A percentile compares a stretch with the other conserved stretches of the same genome.
These are phyloP conservation scores for Ceratocystis huliohia DNA, from an alignment of 2,329 filamentous ascomycete species.

Conservation along the genomic window DNA sequence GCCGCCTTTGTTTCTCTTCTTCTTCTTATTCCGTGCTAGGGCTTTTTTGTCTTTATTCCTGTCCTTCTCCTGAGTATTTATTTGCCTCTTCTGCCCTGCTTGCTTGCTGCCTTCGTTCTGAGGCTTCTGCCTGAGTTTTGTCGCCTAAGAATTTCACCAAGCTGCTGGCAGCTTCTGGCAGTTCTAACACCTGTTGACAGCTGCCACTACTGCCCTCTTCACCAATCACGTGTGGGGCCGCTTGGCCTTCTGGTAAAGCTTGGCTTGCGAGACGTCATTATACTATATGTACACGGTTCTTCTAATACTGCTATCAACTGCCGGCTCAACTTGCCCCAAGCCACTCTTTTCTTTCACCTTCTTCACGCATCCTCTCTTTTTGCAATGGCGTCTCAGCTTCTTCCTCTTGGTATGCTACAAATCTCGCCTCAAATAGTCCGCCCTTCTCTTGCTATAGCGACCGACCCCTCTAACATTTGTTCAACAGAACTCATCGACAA, in stretches of 20 bases:
- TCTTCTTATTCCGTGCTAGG: too few relatives aligned
- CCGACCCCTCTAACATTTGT: not conserved
- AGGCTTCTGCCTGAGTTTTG: too few relatives aligned
- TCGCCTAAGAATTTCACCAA: not conserved
- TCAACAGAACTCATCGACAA: constrained; percentile 88
- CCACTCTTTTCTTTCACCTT: not conserved
- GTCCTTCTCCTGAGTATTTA: too few relatives aligned
- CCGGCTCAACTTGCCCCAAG: not conserved
- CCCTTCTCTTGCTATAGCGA: not conserved
- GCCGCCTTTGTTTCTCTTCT: too few relatives aligned
- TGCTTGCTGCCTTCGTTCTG: too few relatives aligned
- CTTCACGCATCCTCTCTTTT: not conserved
- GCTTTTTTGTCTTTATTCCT: too few relatives aligned
- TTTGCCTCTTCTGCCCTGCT: too few relatives aligned
- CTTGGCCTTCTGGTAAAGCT: not conserved
- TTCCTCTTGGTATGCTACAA: constrained; percentile 50
- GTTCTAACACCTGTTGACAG: not conserved
- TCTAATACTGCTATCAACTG: not conserved
- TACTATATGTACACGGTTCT: not conserved
- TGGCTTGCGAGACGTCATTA: constrained; percentile 10
- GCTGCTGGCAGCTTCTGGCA: not conserved
- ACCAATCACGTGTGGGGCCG: constrained; percentile 10
- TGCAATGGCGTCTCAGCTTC: constrained; percentile 58
- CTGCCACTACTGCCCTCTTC: not conserved
- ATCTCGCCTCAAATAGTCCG: not conserved